phyloP scores from a whole-genome alignment of 148 eudicot genomes.

The Polygonum aviculare region DNA sequence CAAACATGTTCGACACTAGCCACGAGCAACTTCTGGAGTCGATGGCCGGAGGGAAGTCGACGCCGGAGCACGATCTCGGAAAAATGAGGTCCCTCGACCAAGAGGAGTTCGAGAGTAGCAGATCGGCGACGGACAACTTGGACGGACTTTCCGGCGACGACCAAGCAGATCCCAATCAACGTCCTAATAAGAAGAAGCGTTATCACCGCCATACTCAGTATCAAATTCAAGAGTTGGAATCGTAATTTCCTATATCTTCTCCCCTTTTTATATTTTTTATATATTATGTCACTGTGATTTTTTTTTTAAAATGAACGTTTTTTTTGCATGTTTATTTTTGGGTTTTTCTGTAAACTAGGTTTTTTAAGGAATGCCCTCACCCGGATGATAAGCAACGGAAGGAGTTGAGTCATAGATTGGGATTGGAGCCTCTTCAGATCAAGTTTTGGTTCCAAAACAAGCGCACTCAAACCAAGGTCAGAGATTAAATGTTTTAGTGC shows the following conservation, averaged over 20 bases:
- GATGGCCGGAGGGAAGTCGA: conserved; percentile 32
- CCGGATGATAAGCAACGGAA: conserved; percentile 99
- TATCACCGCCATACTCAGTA: conserved; percentile 97
- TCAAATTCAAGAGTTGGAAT: conserved; percentile 91
- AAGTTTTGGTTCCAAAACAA: conserved; percentile 99
- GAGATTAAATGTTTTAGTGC: neutral
- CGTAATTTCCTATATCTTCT: conserved; percentile 27
- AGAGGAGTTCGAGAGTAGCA: conserved; percentile 18
- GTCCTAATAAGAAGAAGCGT: conserved; percentile 21
- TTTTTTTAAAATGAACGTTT: neutral
- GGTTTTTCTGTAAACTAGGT: conserved; percentile 19
- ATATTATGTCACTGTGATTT: neutral
- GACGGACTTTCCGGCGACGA: conserved; percentile 26
- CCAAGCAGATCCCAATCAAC: conserved; percentile 17
- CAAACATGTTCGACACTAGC: conserved; percentile 50
- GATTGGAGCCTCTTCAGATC: conserved; percentile 82
- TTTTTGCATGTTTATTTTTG: conserved; percentile 1
- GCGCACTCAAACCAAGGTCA: conserved; percentile 97
- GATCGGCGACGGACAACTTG: conserved; percentile 20
- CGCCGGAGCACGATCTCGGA: conserved; percentile 47
- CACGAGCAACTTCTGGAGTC: conserved; percentile 49
- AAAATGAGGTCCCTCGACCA: conserved; percentile 26
- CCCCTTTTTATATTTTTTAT: neutral
- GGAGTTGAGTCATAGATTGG: conserved; percentile 74
- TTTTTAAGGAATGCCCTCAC: conserved; percentile 95